Base-by-base conservation (phyloP, 2,329 filamentous ascomycete species). In the Cladorrhinum sp. region DNA sequence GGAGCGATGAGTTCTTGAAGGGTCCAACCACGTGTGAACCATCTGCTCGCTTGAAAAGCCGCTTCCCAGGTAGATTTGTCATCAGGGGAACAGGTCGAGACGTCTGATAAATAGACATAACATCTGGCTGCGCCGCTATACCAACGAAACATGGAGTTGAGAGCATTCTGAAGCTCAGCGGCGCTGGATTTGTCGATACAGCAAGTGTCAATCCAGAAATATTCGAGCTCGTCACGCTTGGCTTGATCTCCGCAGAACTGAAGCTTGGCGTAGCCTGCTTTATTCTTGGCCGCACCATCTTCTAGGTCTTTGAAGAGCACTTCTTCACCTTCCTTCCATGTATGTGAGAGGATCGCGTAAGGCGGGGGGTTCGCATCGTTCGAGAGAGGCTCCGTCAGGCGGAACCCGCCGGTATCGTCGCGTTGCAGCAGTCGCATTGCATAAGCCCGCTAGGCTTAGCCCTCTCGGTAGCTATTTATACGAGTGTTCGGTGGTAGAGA, bases 111-210 rank as follows among this genome's bases (percentile, higher is more conserved):
- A 6, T 48, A 61, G 8, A 48, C 61, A 22, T 63, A 61, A 51
- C 63, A 65, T 2, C 55, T 25, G 5, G 4, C 27, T 3, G 58
- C 52, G 1, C 51, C 2, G 1, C 36, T 10, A 23, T 65, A 65
- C 55, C 58, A 65, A 5, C 4, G 8, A 27, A 50, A 63, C 59
- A 64, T 64, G 54, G 62, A 59, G 32, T 64, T 64, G 58, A 64
- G 58, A 27, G 60, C 50, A 20, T 64, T 51, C 13, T 56, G 41
- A 2, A 64, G 56, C 51, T 64, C 60, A 16, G 63, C 56, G 18
- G n/a, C 50, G 36, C 55, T 57, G 20, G 58, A 57, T 50, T 64
- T 62, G 50, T 64, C 60, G 54, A 64, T 62, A 50, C 63, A 64
- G 52, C 62, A 64, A 1, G 58, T 65, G 36, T 50, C 38, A 2